Conservation (phyloP, 805 yeast genomes). For the Wickerhamomyces hampshirensis region DNA sequence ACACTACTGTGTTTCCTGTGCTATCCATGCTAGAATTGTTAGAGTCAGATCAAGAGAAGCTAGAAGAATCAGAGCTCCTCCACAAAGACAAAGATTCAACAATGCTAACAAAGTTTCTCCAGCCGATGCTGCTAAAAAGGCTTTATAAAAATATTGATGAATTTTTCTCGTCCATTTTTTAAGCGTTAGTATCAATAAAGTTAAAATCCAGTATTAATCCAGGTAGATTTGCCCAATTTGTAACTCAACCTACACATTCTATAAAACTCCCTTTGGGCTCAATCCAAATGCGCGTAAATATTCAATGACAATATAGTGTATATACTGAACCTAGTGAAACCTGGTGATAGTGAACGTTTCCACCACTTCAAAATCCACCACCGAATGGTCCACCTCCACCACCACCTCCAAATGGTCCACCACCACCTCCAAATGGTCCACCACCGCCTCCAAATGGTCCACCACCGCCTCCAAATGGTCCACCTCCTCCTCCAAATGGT, state of each 20-base stretch:
- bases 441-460: background rate
- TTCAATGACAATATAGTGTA: background rate
- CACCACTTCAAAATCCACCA: background rate
- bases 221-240: no score
- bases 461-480: background rate
- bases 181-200: background rate
- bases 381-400: background rate
- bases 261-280: no score
- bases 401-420: conserved; percentile 1
- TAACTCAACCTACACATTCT: no score
- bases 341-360: conserved; percentile 5
- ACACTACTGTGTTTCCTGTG: conserved; percentile 99
- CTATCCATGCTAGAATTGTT: conserved; percentile 99
- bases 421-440: conserved; percentile 6
- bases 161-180: no score
- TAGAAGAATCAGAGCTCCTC: conserved; percentile 99
- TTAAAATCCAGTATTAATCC: no score
- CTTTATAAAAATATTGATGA: conserved; percentile 38
- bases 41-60: conserved; percentile 99
- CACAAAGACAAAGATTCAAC: conserved; percentile 98
- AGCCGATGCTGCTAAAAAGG: conserved; percentile 96
- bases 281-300: no score
- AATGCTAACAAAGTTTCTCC: conserved; percentile 95
- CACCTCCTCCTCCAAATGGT: conserved; percentile 4
- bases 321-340: background rate